A percentile compares a stretch with the other conserved stretches of the same genome.
These are phyloP conservation scores for Echium plantagineum DNA, from an alignment of 257 asterid species.

Conservation along the genomic window DNA sequence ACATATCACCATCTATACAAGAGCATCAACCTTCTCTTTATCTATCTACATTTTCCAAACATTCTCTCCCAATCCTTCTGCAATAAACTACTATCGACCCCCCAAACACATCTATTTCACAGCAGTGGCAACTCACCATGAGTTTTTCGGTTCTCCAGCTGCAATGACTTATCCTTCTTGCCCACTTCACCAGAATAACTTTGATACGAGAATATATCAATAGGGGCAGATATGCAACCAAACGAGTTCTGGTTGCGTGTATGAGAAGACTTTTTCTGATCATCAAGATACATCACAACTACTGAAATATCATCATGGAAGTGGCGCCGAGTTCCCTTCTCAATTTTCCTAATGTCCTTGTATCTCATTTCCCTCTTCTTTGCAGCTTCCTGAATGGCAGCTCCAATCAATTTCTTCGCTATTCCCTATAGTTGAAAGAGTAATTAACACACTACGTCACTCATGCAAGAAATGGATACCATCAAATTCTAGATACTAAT, in stretches of 20 bases:
- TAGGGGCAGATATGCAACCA: constrained; percentile 49
- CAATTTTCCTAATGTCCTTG: constrained; percentile 67
- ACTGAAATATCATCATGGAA: constrained; percentile 91
- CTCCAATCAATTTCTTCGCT: constrained; percentile 76
- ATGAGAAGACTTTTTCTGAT: constrained; percentile 23
- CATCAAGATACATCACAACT: constrained; percentile 70
- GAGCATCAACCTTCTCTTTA: background rate
- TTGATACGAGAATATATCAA: constrained; percentile 54
- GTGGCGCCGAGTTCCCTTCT: constrained; percentile 78
- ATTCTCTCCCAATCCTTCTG: too few relatives aligned
- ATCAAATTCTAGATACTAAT: background rate
- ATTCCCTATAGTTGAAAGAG: constrained; percentile 52
- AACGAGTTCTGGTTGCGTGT: constrained; percentile 21
- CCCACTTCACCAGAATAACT: constrained; percentile 34
- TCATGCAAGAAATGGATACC: background rate
- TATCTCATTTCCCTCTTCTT: constrained; percentile 85
- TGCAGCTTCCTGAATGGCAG: constrained; percentile 83
- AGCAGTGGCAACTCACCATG: constrained; percentile 5
- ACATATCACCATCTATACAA: background rate
- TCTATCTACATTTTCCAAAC: background rate
- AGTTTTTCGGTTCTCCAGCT: constrained; percentile 17
- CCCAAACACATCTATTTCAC: background rate
- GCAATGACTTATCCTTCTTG: constrained; percentile 29
- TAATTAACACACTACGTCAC: background rate
- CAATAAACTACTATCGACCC: background rate